phyloP scores from a whole-genome alignment of 495 filamentous ascomycete species.

The Extremus antarcticus region DNA sequence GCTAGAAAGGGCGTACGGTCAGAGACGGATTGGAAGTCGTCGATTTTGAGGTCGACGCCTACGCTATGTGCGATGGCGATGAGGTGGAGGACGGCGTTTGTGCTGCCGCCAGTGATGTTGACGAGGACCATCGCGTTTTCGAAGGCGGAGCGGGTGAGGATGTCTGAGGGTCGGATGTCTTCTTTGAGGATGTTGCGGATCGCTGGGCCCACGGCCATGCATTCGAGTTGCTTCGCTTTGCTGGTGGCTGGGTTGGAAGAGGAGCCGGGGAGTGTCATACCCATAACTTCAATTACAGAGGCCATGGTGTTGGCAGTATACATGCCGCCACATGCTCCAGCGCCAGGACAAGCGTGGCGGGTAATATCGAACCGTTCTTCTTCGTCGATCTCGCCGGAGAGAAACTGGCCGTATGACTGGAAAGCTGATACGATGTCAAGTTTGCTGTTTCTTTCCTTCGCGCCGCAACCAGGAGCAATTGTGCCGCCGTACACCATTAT shows the following conservation, averaged over 20 bases:
- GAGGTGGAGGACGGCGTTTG: slow-evolving; percentile 92
- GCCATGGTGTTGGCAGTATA: slow-evolving; percentile 99
- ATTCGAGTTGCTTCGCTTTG: slow-evolving; percentile 74
- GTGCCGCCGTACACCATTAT: slow-evolving; percentile 96
- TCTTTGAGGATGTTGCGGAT: slow-evolving; percentile 78
- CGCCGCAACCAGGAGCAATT: slow-evolving; percentile 76
- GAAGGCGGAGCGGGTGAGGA: slow-evolving; percentile 83
- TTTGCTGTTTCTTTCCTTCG: slow-evolving; percentile 55
- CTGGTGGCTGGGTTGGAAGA: slow-evolving; percentile 88
- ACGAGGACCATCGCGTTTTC: slow-evolving; percentile 95
- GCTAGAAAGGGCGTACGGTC: slow-evolving; percentile 88
- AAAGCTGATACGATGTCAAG: slow-evolving; percentile 96
- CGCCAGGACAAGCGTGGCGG: slow-evolving; percentile 82
- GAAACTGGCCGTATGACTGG: slow-evolving; percentile 93
- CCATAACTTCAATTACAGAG: slow-evolving; percentile 89
- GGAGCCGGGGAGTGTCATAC: slow-evolving; percentile 88
- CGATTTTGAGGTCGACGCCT: slow-evolving; percentile 85
- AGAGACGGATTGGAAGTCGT: slow-evolving; percentile 93
- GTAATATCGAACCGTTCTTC: slow-evolving; percentile 89
- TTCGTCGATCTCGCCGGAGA: slow-evolving; percentile 83
- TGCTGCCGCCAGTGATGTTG: slow-evolving; percentile 91
- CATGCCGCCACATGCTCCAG: slow-evolving; percentile 95
- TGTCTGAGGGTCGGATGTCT: slow-evolving; percentile 80
- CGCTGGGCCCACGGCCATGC: slow-evolving; percentile 69
- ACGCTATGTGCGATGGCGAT: slow-evolving; percentile 94